Conservation (phyloP, 805 yeast genomes). For the Priceomyces fermenticarens region DNA sequence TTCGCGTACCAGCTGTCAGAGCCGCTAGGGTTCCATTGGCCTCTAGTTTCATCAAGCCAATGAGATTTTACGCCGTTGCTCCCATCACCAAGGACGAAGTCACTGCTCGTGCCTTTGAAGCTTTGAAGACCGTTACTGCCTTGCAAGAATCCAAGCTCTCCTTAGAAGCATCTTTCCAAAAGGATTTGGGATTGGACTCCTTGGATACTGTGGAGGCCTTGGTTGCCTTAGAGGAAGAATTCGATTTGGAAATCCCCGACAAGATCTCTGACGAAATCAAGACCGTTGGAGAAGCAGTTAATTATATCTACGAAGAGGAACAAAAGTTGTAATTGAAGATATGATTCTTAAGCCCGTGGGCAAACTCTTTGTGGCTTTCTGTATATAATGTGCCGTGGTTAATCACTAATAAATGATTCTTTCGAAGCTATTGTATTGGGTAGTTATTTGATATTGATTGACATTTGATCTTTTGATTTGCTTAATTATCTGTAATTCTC, state of each 20-base stretch:
- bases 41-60: conserved; percentile 25
- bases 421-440: too few species aligned
- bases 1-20: conserved; percentile 31
- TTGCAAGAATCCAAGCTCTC: conserved; percentile 43
- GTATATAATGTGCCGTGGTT: background rate
- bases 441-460: too few species aligned
- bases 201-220: conserved; percentile 93
- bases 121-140: conserved; percentile 56
- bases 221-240: conserved; percentile 91
- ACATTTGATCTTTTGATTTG: too few species aligned
- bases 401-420: too few species aligned
- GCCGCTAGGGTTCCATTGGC: conserved; percentile 14
- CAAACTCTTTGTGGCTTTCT: background rate
- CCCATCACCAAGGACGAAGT: conserved; percentile 76
- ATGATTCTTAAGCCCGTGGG: too few species aligned
- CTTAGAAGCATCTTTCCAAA: conserved; percentile 53
- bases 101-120: conserved; percentile 76
- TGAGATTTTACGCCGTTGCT: conserved; percentile 59
- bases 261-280: conserved; percentile 90
- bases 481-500: too few species aligned
- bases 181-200: conserved; percentile 86
- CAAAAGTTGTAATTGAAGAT: conserved; percentile 29
- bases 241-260: conserved; percentile 81
- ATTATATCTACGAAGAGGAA: conserved; percentile 72
- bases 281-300: conserved; percentile 90